Percentiles rank a stretch among this genome's conserved stretches.
These are phyloP conservation scores for Citrus trifoliata DNA, from an alignment of 345 rosid genomes.

Conservation along the genomic window DNA sequence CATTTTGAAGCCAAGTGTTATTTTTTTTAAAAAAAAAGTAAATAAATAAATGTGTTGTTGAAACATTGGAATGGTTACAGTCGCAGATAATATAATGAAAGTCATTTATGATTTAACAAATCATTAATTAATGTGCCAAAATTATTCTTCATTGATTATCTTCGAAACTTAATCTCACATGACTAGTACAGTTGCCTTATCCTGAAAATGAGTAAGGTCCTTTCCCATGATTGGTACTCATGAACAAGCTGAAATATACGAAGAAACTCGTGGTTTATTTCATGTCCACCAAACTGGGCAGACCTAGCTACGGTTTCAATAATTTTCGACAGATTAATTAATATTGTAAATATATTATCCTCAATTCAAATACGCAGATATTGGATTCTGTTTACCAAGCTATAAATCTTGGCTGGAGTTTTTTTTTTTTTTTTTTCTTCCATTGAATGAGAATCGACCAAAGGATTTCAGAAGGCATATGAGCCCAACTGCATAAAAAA, in stretches of 20 bases:
- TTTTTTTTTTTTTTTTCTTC: too few relatives aligned
- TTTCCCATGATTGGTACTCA: conserved; percentile 3
- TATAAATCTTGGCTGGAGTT: too few relatives aligned
- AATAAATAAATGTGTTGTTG: neutral
- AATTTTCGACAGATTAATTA: neutral
- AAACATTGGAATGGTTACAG: neutral
- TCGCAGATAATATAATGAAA: neutral
- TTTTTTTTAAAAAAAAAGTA: neutral
- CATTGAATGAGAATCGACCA: too few relatives aligned
- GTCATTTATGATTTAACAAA: neutral
- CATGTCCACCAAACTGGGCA: neutral
- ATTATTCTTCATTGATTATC: too few relatives aligned
- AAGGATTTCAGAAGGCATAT: too few relatives aligned
- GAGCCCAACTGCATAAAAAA: too few relatives aligned
- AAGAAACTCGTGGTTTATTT: neutral
- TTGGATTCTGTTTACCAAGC: too few relatives aligned
- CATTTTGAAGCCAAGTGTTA: neutral
- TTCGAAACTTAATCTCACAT: too few relatives aligned
- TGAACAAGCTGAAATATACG: neutral
- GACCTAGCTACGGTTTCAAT: neutral
- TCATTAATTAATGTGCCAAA: too few relatives aligned
- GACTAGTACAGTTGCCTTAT: too few relatives aligned
- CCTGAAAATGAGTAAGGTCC: neutral
- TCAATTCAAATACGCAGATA: too few relatives aligned
- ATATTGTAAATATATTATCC: too few relatives aligned